These are phyloP conservation scores for Sarcocystis neurona DNA, from an alignment of 169 alveolate species.

Conservation along the genomic window DNA sequence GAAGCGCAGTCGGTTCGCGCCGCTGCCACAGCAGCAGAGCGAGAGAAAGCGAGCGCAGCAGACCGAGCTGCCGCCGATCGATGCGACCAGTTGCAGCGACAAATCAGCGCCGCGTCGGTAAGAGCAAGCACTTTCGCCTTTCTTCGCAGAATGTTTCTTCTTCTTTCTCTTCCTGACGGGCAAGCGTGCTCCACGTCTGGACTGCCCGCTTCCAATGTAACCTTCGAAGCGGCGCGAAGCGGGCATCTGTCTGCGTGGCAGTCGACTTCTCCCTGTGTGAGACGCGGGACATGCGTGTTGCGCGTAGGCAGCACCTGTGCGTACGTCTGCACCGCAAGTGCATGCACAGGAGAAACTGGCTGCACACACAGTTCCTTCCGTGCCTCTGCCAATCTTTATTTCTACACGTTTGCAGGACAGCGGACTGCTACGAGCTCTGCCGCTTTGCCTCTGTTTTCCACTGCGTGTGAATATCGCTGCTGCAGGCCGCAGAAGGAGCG, in stretches of 20 bases:
- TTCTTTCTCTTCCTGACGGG: background rate
- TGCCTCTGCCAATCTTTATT: too few relatives aligned
- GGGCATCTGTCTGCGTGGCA: too few relatives aligned
- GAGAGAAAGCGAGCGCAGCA: background rate
- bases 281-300: too few relatives aligned
- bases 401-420: too few relatives aligned
- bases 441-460: background rate
- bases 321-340: too few relatives aligned
- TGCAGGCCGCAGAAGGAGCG: conserved; percentile 5
- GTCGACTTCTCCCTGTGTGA: too few relatives aligned
- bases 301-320: too few relatives aligned
- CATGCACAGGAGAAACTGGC: too few relatives aligned
- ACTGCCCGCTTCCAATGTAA: background rate
- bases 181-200: background rate
- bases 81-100: background rate
- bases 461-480: background rate
- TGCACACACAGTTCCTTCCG: too few relatives aligned
- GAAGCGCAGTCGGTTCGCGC: background rate
- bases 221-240: conserved; percentile 1
- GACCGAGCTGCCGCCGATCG: background rate
- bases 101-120: background rate
- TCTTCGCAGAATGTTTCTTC: background rate
- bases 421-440: too few relatives aligned
- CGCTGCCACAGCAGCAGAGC: conserved; percentile 23
- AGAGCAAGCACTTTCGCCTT: background rate